A percentile compares a stretch with the other conserved stretches of the same genome.
phyloP scores from a whole-genome alignment of 1,139 yeast species.

The Hyphopichia khmerensis region DNA sequence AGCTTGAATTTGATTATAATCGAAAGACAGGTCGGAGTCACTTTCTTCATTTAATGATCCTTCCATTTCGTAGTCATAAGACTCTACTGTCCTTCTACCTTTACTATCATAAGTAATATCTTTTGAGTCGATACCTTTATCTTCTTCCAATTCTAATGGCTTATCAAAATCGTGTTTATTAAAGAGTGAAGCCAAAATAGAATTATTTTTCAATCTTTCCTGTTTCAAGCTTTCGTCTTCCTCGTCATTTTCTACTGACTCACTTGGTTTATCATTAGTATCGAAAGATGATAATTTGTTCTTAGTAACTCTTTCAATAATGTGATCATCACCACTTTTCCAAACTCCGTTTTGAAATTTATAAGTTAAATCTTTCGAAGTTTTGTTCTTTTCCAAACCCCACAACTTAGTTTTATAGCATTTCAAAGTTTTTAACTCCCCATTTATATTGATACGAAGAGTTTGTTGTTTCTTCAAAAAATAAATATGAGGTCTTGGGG shows the following conservation, averaged over 20 bases:
- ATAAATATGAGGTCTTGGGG: slow-evolving; percentile 42
- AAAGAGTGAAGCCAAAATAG: slow-evolving; percentile 54
- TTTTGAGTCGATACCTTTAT: slow-evolving; percentile 35
- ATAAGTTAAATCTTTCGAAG: slow-evolving; percentile 60
- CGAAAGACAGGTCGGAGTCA: slow-evolving; percentile 16
- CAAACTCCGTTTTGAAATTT: slow-evolving; percentile 66
- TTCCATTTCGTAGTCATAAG: slow-evolving; percentile 40
- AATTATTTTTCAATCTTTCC: slow-evolving; percentile 33
- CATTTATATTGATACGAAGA: slow-evolving; percentile 62
- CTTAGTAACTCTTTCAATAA: slow-evolving; percentile 53
- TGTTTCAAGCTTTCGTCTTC: slow-evolving; percentile 28
- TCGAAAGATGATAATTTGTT: slow-evolving; percentile 16
- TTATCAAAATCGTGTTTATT: slow-evolving; percentile 58
- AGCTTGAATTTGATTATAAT: slow-evolving; percentile 20
- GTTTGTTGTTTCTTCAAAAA: slow-evolving; percentile 54
- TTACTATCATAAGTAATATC: slow-evolving; percentile 50
- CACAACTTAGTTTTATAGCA: slow-evolving; percentile 76
- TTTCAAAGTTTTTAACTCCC: slow-evolving; percentile 56
- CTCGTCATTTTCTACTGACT: slow-evolving; percentile 14
- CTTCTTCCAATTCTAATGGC: slow-evolving; percentile 46
- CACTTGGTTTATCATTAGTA: slow-evolving; percentile 15
- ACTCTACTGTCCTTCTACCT: slow-evolving; percentile 35
- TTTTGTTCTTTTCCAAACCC: slow-evolving; percentile 78
- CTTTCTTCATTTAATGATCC: slow-evolving; percentile 21
- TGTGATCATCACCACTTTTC: slow-evolving; percentile 82